These are phyloP conservation scores for Acer negundo DNA, from an alignment of 345 rosid genomes.

Conservation along the genomic window DNA sequence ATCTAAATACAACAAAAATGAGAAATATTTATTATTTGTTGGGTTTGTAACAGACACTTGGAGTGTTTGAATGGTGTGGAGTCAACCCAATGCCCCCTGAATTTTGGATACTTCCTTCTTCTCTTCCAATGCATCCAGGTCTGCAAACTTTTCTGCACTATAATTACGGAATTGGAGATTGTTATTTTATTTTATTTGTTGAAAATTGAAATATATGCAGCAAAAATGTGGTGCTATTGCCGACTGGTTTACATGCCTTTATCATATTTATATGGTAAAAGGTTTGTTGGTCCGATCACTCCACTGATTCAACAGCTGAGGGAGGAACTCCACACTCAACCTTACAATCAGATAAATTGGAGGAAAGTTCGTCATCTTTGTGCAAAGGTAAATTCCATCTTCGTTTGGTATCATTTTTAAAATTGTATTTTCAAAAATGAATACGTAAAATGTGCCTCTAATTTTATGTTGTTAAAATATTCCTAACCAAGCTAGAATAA, in stretches of 20 bases:
- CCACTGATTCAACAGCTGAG: conserved; percentile 35
- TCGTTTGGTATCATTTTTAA: not conserved
- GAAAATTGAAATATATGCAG: conserved; percentile 21
- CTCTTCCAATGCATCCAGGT: conserved; percentile 38
- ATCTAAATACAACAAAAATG: too few relatives aligned
- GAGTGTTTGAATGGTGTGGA: conserved; percentile 43
- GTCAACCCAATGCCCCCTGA: conserved; percentile 40
- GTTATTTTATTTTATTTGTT: too few relatives aligned
- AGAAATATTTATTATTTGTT: not conserved
- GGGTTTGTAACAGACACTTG: conserved; percentile 23
- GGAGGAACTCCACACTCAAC: conserved; percentile 30
- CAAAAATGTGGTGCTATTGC: conserved; percentile 43
- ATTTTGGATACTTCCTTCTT: conserved; percentile 39
- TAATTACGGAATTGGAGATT: too few relatives aligned
- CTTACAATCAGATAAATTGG: conserved; percentile 28
- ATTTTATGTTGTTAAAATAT: too few relatives aligned
- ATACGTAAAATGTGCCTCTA: too few relatives aligned
- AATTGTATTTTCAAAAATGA: not conserved
- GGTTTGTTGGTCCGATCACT: conserved; percentile 42
- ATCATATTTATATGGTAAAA: conserved; percentile 40
- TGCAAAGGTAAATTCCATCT: conserved; percentile 7
- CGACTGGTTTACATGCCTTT: conserved; percentile 45
- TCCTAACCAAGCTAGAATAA: too few relatives aligned
- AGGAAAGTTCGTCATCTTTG: conserved; percentile 24
- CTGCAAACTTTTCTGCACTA: not conserved